Percentiles rank a stretch among this genome's conserved stretches.
These are phyloP conservation scores for Musa schizocarpa DNA, from an alignment of 176 grass and related monocot genomes.

Conservation along the genomic window DNA sequence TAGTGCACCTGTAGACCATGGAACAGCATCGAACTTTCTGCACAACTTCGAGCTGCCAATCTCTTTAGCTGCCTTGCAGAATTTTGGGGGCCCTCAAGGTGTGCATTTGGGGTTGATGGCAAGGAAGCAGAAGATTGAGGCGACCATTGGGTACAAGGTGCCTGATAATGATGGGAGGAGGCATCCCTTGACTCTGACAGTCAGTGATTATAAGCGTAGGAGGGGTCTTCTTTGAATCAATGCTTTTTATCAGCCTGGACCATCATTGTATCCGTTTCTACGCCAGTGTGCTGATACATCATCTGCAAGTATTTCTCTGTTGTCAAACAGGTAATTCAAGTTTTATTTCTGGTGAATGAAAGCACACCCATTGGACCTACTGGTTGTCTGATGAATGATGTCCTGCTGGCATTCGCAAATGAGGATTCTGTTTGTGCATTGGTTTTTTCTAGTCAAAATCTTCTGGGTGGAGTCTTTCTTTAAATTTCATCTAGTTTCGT, in stretches of 20 bases:
- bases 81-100: conserved; percentile 56
- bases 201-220: conserved; percentile 67
- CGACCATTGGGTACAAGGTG: conserved; percentile 54
- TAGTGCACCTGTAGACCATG: conserved; percentile 69
- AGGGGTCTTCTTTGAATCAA: conserved; percentile 50
- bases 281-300: too few relatives aligned
- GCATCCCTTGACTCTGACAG: conserved; percentile 58
- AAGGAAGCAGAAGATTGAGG: conserved; percentile 74
- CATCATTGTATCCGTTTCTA: neutral
- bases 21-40: conserved; percentile 55
- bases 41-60: conserved; percentile 83
- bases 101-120: conserved; percentile 60
- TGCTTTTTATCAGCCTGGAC: neutral
- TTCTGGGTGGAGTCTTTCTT: too few relatives aligned
- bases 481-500: too few relatives aligned
- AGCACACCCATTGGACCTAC: too few relatives aligned
- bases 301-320: too few relatives aligned
- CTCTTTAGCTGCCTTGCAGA: conserved; percentile 54
- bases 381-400: too few relatives aligned
- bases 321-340: too few relatives aligned
- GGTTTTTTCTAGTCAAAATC: too few relatives aligned
- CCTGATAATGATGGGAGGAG: conserved; percentile 62
- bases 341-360: too few relatives aligned
- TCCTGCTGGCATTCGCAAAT: too few relatives aligned
- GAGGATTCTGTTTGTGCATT: too few relatives aligned